These are phyloP conservation scores for Crepidotus variabilis DNA, from an alignment of 768 basidiomycete genomes.

Conservation along the genomic window DNA sequence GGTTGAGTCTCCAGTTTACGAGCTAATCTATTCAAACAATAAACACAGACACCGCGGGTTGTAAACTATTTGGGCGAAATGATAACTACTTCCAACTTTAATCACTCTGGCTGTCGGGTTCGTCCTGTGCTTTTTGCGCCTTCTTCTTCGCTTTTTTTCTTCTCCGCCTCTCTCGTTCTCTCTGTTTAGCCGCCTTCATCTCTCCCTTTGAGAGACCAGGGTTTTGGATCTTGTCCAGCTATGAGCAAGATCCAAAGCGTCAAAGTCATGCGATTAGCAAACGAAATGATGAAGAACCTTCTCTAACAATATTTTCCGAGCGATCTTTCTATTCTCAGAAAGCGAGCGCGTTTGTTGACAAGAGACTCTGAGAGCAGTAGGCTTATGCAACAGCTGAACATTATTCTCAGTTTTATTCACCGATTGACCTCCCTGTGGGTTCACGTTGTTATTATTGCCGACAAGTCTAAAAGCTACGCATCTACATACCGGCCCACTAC, in stretches of 20 bases:
- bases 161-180: conserved; percentile 70
- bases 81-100: no score
- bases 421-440: conserved; percentile 79
- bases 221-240: conserved; percentile 73
- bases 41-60: no score
- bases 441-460: conserved; percentile 20
- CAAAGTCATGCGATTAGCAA: conserved; percentile 1
- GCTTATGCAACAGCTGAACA: conserved; percentile 86
- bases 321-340: conserved; percentile 71
- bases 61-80: no score
- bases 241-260: conserved; percentile 17
- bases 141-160: conserved; percentile 80
- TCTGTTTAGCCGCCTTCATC: conserved; percentile 64
- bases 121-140: conserved; percentile 26
- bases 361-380: conserved; percentile 80
- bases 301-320: conserved; percentile 68
- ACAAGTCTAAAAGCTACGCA: conserved; percentile 13
- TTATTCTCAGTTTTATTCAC: conserved; percentile 94
- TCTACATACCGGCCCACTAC: conserved; percentile 70
- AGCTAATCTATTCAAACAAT: no score
- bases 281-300: conserved; percentile 48
- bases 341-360: conserved; percentile 90
- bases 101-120: no score
- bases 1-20: no score
- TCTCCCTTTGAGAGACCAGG: conserved; percentile 76